Evolutionary conservation across 805 yeast genomes (phyloP).

Genomic region (Ogataea methylovora): DNA sequence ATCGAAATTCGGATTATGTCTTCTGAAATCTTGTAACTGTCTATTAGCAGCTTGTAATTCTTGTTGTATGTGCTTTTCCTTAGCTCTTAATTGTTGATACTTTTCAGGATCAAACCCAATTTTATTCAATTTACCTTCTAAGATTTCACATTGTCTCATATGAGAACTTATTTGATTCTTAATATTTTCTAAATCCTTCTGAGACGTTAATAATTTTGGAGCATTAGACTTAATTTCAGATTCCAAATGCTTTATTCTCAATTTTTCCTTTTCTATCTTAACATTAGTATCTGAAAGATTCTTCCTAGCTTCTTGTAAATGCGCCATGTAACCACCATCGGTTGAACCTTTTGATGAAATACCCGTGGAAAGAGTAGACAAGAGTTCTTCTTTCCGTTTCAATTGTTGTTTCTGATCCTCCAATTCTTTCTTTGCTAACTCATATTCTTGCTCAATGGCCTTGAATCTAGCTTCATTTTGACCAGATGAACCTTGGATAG

Average conservation of each 20-base stretch:
- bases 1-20: slow-evolving; percentile 67
- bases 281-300: slow-evolving; percentile 47
- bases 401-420: slow-evolving; percentile 37
- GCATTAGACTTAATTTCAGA: slow-evolving; percentile 39
- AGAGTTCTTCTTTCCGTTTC: slow-evolving; percentile 63
- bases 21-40: slow-evolving; percentile 46
- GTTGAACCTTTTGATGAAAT: slow-evolving; percentile 76
- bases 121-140: slow-evolving; percentile 35
- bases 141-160: slow-evolving; percentile 26
- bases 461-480: slow-evolving; percentile 30
- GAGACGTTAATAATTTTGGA: slow-evolving; percentile 46
- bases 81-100: slow-evolving; percentile 35
- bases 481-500: slow-evolving; percentile 25
- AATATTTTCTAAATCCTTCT: slow-evolving; percentile 34
- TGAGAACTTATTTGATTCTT: slow-evolving; percentile 37
- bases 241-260: slow-evolving; percentile 51
- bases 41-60: slow-evolving; percentile 35
- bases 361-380: slow-evolving; percentile 81
- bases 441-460: slow-evolving; percentile 37
- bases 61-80: slow-evolving; percentile 36
- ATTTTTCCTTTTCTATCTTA: slow-evolving; percentile 46
- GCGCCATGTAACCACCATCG: slow-evolving; percentile 71
- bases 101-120: slow-evolving; percentile 51
- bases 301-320: slow-evolving; percentile 56
- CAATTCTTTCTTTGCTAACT: slow-evolving; percentile 35